Conservation (phyloP, 2,329 filamentous ascomycete species). For the Taxawa tesnikishii region DNA sequence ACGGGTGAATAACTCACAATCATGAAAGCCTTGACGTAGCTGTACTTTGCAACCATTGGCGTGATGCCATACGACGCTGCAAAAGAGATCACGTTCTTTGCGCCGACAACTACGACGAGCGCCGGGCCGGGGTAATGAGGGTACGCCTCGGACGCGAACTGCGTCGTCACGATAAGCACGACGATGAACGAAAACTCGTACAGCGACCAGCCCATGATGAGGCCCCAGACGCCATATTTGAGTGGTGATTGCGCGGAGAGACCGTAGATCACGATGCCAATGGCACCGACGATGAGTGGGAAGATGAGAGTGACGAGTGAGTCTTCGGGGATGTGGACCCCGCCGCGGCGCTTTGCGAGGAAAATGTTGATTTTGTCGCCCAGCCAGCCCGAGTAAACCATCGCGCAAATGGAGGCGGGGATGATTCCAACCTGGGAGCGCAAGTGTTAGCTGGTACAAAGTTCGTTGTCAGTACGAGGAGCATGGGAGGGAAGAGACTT, state of each 20-base stretch:
- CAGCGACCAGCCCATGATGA: slow-evolving; percentile 17
- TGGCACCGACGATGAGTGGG: slow-evolving; percentile 18
- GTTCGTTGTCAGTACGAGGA: too few relatives aligned
- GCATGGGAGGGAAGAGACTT: slow-evolving; percentile 1
- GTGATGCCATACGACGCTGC: slow-evolving; percentile 19
- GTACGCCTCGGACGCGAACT: slow-evolving; percentile 18
- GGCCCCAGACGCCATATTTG: slow-evolving; percentile 12
- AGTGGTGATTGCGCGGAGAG: slow-evolving; percentile 15
- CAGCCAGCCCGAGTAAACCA: slow-evolving; percentile 14
- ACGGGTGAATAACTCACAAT: too few relatives aligned
- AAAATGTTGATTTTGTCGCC: slow-evolving; percentile 15
- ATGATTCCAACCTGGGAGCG: slow-evolving; percentile 13
- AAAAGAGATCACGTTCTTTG: slow-evolving; percentile 23
- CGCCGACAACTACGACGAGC: slow-evolving; percentile 20
- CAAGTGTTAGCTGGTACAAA: too few relatives aligned
- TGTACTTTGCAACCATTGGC: slow-evolving; percentile 18
- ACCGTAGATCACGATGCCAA: slow-evolving; percentile 20
- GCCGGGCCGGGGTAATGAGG: slow-evolving; percentile 19
- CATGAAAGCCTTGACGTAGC: slow-evolving; percentile 14
- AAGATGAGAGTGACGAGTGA: slow-evolving; percentile 20
- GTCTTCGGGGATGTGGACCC: slow-evolving; percentile 23
- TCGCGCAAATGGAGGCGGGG: slow-evolving; percentile 12
- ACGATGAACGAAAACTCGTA: slow-evolving; percentile 15
- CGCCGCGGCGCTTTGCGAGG: slow-evolving; percentile 20
- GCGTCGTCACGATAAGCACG: slow-evolving; percentile 17